A percentile compares a stretch with the other conserved stretches of the same genome.
Conservation (phyloP, 768 basidiomycete species). For the Hydnomerulius pinastri region DNA sequence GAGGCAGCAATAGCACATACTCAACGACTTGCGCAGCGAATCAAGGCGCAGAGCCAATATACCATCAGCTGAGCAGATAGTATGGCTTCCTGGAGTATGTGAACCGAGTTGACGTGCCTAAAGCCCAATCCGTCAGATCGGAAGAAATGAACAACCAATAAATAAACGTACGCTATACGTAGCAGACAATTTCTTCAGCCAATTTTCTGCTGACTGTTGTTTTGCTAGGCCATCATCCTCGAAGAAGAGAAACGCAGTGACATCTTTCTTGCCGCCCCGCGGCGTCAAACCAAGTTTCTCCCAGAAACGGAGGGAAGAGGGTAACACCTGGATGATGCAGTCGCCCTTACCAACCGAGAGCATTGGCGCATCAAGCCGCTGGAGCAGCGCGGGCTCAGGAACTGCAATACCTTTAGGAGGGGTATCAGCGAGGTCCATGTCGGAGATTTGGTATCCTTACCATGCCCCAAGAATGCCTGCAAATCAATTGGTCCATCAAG, state of each 20-base stretch:
- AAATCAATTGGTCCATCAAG: slow-evolving; percentile 46
- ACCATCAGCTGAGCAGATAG: slow-evolving; percentile 51
- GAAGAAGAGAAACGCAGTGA: slow-evolving; percentile 66
- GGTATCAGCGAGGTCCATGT: slow-evolving; percentile 1
- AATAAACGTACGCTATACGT: slow-evolving; percentile 57
- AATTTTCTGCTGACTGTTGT: slow-evolving; percentile 49
- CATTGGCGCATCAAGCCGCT: slow-evolving; percentile 52
- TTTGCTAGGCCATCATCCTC: slow-evolving; percentile 59
- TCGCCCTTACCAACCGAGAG: slow-evolving; percentile 69
- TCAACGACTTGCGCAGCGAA: slow-evolving; percentile 66
- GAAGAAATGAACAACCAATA: slow-evolving; percentile 2
- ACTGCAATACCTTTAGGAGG: slow-evolving; percentile 1
- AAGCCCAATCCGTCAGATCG: slow-evolving; percentile 10
- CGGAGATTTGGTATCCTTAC: slow-evolving; percentile 22
- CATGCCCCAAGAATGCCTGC: slow-evolving; percentile 43
- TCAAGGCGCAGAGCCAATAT: slow-evolving; percentile 67
- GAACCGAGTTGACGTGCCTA: slow-evolving; percentile 66
- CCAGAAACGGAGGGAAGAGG: slow-evolving; percentile 80
- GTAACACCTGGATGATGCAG: slow-evolving; percentile 65
- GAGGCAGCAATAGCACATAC: slow-evolving; percentile 35
- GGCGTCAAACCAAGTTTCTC: slow-evolving; percentile 80
- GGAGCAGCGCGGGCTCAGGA: slow-evolving; percentile 19
- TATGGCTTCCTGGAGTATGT: slow-evolving; percentile 53
- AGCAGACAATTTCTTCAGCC: slow-evolving; percentile 56
- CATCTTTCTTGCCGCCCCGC: slow-evolving; percentile 68